Percentiles rank a stretch among this genome's conserved stretches.
Evolutionary conservation across 306 rosid species (phyloP).

Genomic region (Hylodesmum podocarpum): DNA sequence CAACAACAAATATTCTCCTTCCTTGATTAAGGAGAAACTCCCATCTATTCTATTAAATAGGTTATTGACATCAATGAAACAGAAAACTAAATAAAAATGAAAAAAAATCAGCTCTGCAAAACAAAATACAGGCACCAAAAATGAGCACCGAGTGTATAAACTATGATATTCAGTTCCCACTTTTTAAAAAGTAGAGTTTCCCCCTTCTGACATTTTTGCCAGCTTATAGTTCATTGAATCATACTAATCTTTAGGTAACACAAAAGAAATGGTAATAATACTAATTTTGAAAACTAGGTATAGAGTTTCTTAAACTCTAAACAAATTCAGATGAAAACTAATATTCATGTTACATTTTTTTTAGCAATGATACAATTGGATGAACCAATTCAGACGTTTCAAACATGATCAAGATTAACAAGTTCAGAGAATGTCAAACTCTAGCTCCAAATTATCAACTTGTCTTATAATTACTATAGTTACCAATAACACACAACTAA

Average conservation of each 20-base stretch:
- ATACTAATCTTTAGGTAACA: neutral
- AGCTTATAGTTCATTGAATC: neutral
- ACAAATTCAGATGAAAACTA: neutral
- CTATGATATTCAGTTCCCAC: neutral
- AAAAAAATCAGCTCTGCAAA: constrained; percentile 2
- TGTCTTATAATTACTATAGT: neutral
- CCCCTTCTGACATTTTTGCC: neutral
- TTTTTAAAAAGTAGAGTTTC: neutral
- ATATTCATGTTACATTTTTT: neutral
- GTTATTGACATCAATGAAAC: constrained; percentile 39
- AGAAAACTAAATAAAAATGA: constrained; percentile 8
- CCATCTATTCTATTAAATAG: constrained; percentile 79
- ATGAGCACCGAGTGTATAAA: constrained; percentile 1
- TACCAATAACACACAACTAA: constrained; percentile 9
- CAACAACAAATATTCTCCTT: constrained; percentile 81
- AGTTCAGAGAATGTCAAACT: neutral
- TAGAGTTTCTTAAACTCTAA: constrained; percentile 6
- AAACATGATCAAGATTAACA: neutral
- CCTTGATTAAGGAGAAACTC: constrained; percentile 68
- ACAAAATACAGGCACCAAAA: constrained; percentile 16
- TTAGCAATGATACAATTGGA: neutral
- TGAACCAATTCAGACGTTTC: neutral
- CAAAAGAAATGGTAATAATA: neutral
- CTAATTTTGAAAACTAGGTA: neutral
- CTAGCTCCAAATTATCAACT: constrained; percentile 18